Base-by-base conservation (phyloP, 768 basidiomycete genomes). In the Suillus discolor region DNA sequence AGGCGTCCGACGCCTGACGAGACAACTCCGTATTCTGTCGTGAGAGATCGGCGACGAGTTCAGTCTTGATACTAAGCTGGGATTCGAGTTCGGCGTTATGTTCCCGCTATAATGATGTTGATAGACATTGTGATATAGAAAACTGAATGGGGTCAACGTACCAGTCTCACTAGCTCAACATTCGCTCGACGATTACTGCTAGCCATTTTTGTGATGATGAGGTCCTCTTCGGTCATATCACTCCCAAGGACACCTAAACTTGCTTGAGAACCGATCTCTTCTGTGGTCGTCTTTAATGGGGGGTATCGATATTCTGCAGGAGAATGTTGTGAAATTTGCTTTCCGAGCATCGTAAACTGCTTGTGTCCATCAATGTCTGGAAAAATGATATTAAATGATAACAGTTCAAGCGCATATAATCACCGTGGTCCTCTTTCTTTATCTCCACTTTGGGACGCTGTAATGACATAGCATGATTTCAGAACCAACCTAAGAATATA, bases 371-470 rank as follows among this genome's bases (percentile, higher is more conserved):
- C 49, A 11, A 49, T 39, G n/a, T 76, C 68, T 70, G 41, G 57
- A 57, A 54, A 65, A 38, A 47, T 16, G 57, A 59, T 54, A 45
- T 34, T 18, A 11, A 23, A 42, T 20, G 1, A 28, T 20, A 42
- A 20, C 23, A 42, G 13, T 53, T 4, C 20, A 38, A 28, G 59
- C 66, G 71, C 68, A 72, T 72, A 75, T 62, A 72, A 70, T 5
- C 65, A 78, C 75, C 75, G 34, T 60, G 53, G 57, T 63, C 57
- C 11, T 71, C 69, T 8, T 68, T 66, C 20, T 60, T 64, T 18
- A 62, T 44, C 15, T 42, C 59, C 25, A 28, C 39, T 18, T 42
- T 42, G 12, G 25, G 59, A 31, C 59, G 59, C 59, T 60, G 28
- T 2, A 61, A 63, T 39, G 31, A 31, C 13, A 42, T 9, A 28